A percentile compares a stretch with the other conserved stretches of the same genome.
Conservation (phyloP, 495 filamentous ascomycete species). For the Hyaloscypha bicolor region DNA sequence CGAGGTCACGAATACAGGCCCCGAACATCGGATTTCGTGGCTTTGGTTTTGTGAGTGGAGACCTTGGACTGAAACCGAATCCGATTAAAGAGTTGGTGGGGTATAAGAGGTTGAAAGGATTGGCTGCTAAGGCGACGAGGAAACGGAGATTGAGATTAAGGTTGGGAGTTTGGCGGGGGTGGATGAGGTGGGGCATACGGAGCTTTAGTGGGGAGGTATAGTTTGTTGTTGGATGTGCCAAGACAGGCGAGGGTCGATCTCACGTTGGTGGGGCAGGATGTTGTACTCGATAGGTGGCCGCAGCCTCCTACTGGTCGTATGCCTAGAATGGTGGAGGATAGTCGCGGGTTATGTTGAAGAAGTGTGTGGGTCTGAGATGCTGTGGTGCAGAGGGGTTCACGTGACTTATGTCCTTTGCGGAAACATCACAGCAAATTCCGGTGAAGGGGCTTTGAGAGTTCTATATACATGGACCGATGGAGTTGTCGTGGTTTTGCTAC, state of each 20-base stretch:
- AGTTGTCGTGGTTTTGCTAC: no score
- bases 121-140: slow-evolving; percentile 44
- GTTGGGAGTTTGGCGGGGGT: slow-evolving; percentile 60
- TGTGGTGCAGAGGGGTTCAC: no score
- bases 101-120: slow-evolving; percentile 53
- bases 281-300: neutral
- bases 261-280: neutral
- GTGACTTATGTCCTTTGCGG: no score
- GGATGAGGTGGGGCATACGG: slow-evolving; percentile 57
- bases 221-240: slow-evolving; percentile 34
- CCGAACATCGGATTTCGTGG: slow-evolving; percentile 58
- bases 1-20: slow-evolving; percentile 53
- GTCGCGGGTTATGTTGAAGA: neutral
- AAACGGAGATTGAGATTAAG: slow-evolving; percentile 49
- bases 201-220: slow-evolving; percentile 66
- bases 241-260: neutral
- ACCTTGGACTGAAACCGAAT: slow-evolving; percentile 57
- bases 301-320: neutral
- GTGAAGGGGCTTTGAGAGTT: no score
- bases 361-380: neutral
- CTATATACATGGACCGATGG: no score
- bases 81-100: slow-evolving; percentile 60
- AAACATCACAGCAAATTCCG: no score
- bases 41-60: slow-evolving; percentile 58
- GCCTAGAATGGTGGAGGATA: neutral